Conservation (phyloP, 306 rosid species). For the Castanea crenata region DNA sequence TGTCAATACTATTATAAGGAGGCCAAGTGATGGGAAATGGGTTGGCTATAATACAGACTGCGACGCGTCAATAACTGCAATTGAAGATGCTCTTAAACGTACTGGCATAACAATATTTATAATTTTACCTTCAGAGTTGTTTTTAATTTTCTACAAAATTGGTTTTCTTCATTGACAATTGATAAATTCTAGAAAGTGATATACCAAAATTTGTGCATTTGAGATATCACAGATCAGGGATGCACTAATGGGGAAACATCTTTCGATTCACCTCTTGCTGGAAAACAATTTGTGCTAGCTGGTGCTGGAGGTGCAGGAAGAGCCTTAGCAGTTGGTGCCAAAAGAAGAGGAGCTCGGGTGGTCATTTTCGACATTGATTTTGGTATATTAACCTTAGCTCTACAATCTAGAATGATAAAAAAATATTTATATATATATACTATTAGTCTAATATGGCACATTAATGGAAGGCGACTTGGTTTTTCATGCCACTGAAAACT, state of each 20-base stretch:
- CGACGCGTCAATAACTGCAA: conserved; percentile 48
- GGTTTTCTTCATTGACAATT: neutral
- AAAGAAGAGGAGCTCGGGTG: conserved; percentile 41
- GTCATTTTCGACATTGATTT: conserved; percentile 48
- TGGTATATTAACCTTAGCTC: conserved; percentile 25
- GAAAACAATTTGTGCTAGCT: conserved; percentile 40
- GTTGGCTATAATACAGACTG: conserved; percentile 51
- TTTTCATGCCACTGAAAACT: neutral
- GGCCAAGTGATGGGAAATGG: conserved; percentile 40
- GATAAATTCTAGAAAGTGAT: neutral
- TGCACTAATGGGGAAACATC: conserved; percentile 32
- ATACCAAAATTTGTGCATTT: neutral
- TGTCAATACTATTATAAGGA: conserved; percentile 46
- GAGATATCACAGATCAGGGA: conserved; percentile 27
- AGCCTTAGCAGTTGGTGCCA: conserved; percentile 53
- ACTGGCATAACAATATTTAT: neutral
- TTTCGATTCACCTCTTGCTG: conserved; percentile 31
- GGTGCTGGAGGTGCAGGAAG: conserved; percentile 61
- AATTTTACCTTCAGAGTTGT: neutral
- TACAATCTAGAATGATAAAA: neutral
- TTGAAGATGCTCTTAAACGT: conserved; percentile 50
- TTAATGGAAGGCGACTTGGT: neutral
- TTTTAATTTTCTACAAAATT: neutral
- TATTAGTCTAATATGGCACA: neutral
- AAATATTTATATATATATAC: neutral